Conservation (phyloP, 2,329 filamentous ascomycete genomes). For the Exophiala aquamarina region DNA sequence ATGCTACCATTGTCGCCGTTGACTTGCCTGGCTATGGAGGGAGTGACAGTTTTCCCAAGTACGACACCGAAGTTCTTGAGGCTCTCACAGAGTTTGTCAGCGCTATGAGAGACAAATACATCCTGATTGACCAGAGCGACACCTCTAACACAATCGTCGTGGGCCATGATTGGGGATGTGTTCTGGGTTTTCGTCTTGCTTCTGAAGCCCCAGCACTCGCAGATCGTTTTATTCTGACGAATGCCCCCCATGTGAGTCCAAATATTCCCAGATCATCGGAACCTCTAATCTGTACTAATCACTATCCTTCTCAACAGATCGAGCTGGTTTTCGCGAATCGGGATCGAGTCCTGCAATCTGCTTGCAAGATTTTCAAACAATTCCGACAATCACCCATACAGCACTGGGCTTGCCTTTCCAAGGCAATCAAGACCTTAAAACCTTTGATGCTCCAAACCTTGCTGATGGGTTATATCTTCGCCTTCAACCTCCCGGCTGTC, state of each 20-base stretch:
- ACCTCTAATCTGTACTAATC: too few species aligned
- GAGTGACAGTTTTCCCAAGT: slow-evolving; percentile 52
- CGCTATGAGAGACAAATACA: slow-evolving; percentile 48
- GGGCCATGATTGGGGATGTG: slow-evolving; percentile 57
- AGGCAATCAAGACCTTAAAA: slow-evolving; percentile 42
- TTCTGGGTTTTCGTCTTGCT: slow-evolving; percentile 56
- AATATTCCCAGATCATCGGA: too few species aligned
- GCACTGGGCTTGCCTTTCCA: slow-evolving; percentile 46
- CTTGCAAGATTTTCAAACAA: slow-evolving; percentile 52
- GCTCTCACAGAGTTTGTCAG: slow-evolving; percentile 54
- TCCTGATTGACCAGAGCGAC: slow-evolving; percentile 33
- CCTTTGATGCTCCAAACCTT: slow-evolving; percentile 51
- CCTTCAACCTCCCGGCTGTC: slow-evolving; percentile 50
- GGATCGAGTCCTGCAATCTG: slow-evolving; percentile 39
- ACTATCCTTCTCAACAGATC: slow-evolving; percentile 35
- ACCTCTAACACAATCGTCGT: slow-evolving; percentile 43
- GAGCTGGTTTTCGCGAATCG: slow-evolving; percentile 45
- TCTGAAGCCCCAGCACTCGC: slow-evolving; percentile 57
- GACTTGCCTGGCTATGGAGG: slow-evolving; percentile 62
- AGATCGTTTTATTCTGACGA: slow-evolving; percentile 56
- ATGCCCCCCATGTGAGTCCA: slow-evolving; percentile 53
- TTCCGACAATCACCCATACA: slow-evolving; percentile 45
- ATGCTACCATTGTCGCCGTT: slow-evolving; percentile 52
- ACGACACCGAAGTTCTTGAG: slow-evolving; percentile 54
- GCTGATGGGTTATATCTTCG: slow-evolving; percentile 57